Evolutionary conservation across 768 basidiomycete genomes (phyloP).

Genomic region (Russula virescens): DNA sequence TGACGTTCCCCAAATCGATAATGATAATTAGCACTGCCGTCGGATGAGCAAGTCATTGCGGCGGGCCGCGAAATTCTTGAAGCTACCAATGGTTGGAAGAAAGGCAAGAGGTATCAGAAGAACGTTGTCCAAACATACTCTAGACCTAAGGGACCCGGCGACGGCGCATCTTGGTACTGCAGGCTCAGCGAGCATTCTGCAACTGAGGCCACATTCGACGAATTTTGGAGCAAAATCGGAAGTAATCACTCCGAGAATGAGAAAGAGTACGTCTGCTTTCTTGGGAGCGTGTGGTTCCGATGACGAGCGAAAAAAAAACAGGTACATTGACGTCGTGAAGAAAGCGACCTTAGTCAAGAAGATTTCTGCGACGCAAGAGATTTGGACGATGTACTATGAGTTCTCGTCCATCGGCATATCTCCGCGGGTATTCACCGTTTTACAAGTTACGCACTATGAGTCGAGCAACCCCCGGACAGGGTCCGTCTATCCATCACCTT

Average conservation of each 20-base stretch:
- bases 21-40: constrained; percentile 54
- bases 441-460: constrained; percentile 55
- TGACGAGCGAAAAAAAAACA: constrained; percentile 27
- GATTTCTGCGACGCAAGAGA: constrained; percentile 54
- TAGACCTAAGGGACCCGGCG: constrained; percentile 46
- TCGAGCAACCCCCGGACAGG: constrained; percentile 50
- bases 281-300: neutral
- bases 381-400: constrained; percentile 71
- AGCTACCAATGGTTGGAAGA: constrained; percentile 55
- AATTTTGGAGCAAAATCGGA: constrained; percentile 65
- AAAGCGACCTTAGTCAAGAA: constrained; percentile 58
- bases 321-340: constrained; percentile 61
- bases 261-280: constrained; percentile 44
- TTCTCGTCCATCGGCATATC: constrained; percentile 60
- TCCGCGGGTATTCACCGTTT: constrained; percentile 68
- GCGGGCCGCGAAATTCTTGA: constrained; percentile 53
- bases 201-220: constrained; percentile 66
- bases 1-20: neutral
- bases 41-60: constrained; percentile 50
- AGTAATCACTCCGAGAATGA: constrained; percentile 63
- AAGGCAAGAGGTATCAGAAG: constrained; percentile 56
- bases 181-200: constrained; percentile 59
- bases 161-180: constrained; percentile 62
- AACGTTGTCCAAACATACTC: constrained; percentile 50
- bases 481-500: constrained; percentile 36